phyloP scores from a whole-genome alignment of 371 early-diverging fungal genomes.

The Batkoa obscura region DNA sequence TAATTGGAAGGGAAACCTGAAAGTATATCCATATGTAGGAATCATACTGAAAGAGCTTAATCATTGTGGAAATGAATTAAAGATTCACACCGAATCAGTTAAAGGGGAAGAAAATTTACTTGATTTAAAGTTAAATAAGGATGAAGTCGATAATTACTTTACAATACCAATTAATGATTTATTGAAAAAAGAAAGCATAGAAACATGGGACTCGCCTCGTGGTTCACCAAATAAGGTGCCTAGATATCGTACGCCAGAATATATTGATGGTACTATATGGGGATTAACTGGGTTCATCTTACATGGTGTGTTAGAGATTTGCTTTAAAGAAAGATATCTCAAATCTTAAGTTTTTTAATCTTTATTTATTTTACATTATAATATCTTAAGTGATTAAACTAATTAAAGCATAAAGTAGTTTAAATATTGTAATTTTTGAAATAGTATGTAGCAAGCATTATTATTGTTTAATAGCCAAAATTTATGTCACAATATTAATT shows the following conservation, averaged over 20 bases:
- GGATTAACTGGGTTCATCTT: no score
- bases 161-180: constrained; percentile 43
- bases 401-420: no score
- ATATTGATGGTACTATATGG: constrained; percentile 40
- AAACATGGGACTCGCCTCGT: constrained; percentile 31
- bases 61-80: background rate
- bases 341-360: no score
- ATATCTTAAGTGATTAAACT: no score
- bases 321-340: no score
- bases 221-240: constrained; percentile 29
- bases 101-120: no score
- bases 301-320: no score
- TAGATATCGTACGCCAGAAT: constrained; percentile 32
- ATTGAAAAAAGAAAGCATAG: constrained; percentile 19
- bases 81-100: constrained; percentile 9
- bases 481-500: background rate
- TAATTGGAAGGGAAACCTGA: constrained; percentile 31
- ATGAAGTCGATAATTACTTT: constrained; percentile 55
- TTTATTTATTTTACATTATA: no score
- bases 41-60: no score
- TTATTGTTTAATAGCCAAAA: background rate
- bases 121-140: constrained; percentile 27
- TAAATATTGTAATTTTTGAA: no score
- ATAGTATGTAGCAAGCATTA: background rate
- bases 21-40: constrained; percentile 59